Percentiles rank a stretch among this genome's conserved stretches.
These are phyloP conservation scores for Thalassiosira ordinaria DNA, from an alignment of 352 stramenopile genomes.

Conservation along the genomic window DNA sequence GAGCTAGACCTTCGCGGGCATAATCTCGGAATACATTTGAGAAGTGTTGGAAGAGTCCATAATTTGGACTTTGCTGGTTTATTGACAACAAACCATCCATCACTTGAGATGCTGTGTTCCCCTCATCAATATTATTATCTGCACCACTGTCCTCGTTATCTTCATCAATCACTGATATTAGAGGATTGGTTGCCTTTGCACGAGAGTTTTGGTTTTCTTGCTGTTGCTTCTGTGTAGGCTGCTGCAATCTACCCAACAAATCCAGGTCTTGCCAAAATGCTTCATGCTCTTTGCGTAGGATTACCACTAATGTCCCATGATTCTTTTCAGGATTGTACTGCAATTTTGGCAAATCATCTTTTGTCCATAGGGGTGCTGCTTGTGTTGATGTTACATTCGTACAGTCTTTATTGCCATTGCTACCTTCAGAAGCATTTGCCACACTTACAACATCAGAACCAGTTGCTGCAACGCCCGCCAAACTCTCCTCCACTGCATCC, in stretches of 20 bases:
- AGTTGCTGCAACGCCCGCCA: conserved; percentile 37
- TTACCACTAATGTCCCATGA: conserved; percentile 58
- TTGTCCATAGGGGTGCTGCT: conserved; percentile 32
- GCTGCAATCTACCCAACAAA: conserved; percentile 69
- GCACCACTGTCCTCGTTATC: conserved; percentile 16
- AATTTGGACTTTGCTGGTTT: conserved; percentile 69
- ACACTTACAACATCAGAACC: conserved; percentile 90
- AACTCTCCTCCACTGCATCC: conserved; percentile 39
- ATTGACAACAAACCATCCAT: conserved; percentile 39
- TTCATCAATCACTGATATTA: conserved; percentile 31
- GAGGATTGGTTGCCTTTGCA: conserved; percentile 24
- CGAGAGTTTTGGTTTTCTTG: conserved; percentile 9
- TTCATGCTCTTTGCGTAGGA: conserved; percentile 60
- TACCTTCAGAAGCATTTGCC: conserved; percentile 69
- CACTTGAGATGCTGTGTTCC: not conserved
- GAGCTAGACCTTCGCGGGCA: conserved; percentile 91
- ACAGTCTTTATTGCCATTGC: not conserved
- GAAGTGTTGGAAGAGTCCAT: conserved; percentile 95
- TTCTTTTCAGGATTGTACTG: conserved; percentile 71
- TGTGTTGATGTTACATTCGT: conserved; percentile 1
- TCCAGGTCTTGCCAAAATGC: conserved; percentile 78
- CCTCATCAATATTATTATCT: conserved; percentile 16
- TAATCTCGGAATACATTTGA: conserved; percentile 92
- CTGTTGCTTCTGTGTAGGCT: conserved; percentile 42
- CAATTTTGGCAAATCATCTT: conserved; percentile 52